Base-by-base conservation (phyloP, 768 basidiomycete species). In the Panellus pusillus region DNA sequence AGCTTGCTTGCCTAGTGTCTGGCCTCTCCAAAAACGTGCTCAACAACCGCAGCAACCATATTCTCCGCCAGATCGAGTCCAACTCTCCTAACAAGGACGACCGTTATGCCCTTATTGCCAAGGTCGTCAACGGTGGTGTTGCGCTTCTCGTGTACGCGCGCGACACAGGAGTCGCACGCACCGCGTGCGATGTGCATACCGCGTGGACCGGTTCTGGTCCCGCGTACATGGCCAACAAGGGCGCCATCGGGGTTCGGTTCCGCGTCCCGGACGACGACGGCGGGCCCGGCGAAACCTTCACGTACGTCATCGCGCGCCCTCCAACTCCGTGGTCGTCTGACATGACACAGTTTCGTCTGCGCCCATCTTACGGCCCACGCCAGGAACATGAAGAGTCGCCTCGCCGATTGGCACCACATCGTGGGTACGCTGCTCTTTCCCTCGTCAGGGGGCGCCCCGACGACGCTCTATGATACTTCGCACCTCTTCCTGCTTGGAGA, bases 401-500 rank as follows among this genome's bases (percentile, higher is more conserved):
- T 95, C 54, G 77, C 77, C 6, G 89, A 98, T 72, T 97, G 88
- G 70, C 72, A 81, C 45, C 80, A 91, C 57, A 93, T 99, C 36
- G 89, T 92, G 36, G 73, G 82, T 40, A 81, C 86, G 2, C 79
- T 99, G 29, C 77, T 95, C 42, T 97, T 99, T 63, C 73, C 82
- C 2, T 68, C 70, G 3, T 69, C 73, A 3, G 66, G 71, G 9
- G 63, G 62, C 24, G 52, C 58, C 11, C 71, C 75, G 6, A 81
- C 83, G 44, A 87, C 84, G 11, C 80, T 98, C 42, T 93, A 90
- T 73, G 76, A 84, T 40, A 89, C 93, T 0, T 91, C 92, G 12
- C 92, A 98, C 68, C 77, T 97, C 1, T 97, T 98, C 77, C 79
- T 97, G 67, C 79, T 97, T 31, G 96, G 96, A 6, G 95, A 98